phyloP scores from a whole-genome alignment of 2,329 filamentous ascomycete species.

The Aspergillus novoparasiticus region DNA sequence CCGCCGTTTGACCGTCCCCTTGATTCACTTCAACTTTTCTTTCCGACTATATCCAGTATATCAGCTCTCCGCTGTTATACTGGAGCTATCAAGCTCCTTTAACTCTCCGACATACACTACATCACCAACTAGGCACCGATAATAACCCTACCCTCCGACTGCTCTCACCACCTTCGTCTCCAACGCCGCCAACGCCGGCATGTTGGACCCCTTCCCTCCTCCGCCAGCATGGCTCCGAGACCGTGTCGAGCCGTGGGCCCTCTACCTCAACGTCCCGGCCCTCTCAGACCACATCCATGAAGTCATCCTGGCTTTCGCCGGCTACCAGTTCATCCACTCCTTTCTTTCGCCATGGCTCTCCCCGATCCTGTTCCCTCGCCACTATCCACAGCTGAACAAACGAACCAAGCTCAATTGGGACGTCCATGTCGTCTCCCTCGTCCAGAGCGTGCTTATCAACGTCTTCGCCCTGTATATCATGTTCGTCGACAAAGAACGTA shows the following conservation, averaged over 20 bases:
- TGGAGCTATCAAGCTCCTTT: not conserved
- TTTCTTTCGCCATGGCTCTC: conserved; percentile 60
- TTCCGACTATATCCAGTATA: not conserved
- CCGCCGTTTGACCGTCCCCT: not conserved
- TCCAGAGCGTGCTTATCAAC: conserved; percentile 62
- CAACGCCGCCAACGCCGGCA: conserved; percentile 27
- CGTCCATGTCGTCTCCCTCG: conserved; percentile 65
- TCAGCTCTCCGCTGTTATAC: not conserved
- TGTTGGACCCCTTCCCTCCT: conserved; percentile 50
- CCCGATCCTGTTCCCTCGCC: conserved; percentile 54
- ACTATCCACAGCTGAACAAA: conserved; percentile 56
- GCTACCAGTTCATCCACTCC: conserved; percentile 60
- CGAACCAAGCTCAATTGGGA: conserved; percentile 68
- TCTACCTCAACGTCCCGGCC: conserved; percentile 55
- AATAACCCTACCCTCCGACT: not conserved
- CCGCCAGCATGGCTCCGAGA: conserved; percentile 55
- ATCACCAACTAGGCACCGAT: not conserved
- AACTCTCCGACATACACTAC: not conserved
- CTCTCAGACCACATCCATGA: conserved; percentile 65
- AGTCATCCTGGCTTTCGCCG: conserved; percentile 55
- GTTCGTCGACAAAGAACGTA: conserved; percentile 57
- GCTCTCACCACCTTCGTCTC: conserved; percentile 8
- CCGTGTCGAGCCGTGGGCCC: conserved; percentile 53
- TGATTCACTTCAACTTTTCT: not conserved
- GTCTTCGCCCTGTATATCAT: conserved; percentile 61